Evolutionary conservation across 768 basidiomycete species (phyloP).

Genomic region (Pleurotus tuoliensis): DNA sequence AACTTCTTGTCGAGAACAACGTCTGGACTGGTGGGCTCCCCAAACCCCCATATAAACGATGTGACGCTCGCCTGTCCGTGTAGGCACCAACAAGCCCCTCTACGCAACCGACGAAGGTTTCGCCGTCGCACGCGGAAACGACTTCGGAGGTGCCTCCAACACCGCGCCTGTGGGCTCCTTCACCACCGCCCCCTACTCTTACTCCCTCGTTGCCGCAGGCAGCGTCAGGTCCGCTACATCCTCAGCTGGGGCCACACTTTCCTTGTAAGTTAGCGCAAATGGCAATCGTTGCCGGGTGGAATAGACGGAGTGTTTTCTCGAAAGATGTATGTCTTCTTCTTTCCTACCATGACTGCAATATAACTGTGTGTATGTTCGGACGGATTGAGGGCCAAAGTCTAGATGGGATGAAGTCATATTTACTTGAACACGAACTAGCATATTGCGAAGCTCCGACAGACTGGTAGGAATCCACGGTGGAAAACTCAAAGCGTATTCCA

Average conservation of each 20-base stretch:
- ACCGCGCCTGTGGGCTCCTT: conserved; percentile 30
- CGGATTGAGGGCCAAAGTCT: too few relatives aligned
- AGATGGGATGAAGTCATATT: too few relatives aligned
- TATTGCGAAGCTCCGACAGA: too few relatives aligned
- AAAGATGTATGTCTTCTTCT: too few relatives aligned
- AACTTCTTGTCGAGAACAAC: conserved; percentile 31
- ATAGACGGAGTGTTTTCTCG: too few relatives aligned
- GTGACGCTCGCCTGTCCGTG: not conserved
- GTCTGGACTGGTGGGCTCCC: conserved; percentile 32
- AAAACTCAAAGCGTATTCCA: too few relatives aligned
- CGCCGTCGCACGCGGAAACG: conserved; percentile 35
- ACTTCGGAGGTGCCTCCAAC: conserved; percentile 29
- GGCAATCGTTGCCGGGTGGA: too few relatives aligned
- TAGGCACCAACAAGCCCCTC: conserved; percentile 33
- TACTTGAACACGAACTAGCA: too few relatives aligned
- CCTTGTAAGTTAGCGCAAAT: conserved; percentile 17
- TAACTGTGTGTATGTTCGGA: too few relatives aligned
- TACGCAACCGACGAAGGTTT: conserved; percentile 37
- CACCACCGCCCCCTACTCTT: conserved; percentile 30
- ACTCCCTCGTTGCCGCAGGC: conserved; percentile 23
- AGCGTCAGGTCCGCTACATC: conserved; percentile 23
- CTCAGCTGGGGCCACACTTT: conserved; percentile 27
- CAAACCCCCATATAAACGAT: not conserved
- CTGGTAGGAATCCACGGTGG: too few relatives aligned
- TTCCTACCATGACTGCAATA: too few relatives aligned